phyloP scores from a whole-genome alignment of 139 green algal species.

The Penium margaritaceum region DNA sequence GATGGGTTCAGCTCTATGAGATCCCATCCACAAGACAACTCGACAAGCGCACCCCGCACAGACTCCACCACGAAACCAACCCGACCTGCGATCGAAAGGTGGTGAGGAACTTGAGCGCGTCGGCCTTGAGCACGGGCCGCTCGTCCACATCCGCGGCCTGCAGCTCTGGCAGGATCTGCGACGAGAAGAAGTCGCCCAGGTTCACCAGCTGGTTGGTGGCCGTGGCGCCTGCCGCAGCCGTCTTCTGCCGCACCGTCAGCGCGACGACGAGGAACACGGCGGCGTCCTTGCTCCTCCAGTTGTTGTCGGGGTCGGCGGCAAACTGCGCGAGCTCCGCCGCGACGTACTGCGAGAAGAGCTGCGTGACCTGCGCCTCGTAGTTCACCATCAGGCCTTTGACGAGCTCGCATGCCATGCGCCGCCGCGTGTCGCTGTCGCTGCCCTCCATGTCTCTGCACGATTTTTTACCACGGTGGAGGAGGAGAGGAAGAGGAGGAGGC shows the following conservation, averaged over 20 bases:
- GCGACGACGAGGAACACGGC: constrained; percentile 90
- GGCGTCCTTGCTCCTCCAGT: constrained; percentile 88
- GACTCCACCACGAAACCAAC: too few species aligned
- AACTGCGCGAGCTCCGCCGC: constrained; percentile 65
- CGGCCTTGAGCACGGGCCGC: constrained; percentile 80
- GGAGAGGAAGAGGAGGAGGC: neutral
- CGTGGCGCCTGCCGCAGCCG: constrained; percentile 73
- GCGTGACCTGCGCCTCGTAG: constrained; percentile 55
- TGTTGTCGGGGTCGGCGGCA: constrained; percentile 50
- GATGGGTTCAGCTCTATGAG: too few species aligned
- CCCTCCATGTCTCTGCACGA: constrained; percentile 79
- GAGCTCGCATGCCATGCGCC: constrained; percentile 83
- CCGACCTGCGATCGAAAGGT: constrained; percentile 70
- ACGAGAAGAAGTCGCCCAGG: constrained; percentile 76
- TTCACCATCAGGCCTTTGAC: constrained; percentile 51
- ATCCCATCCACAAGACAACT: too few species aligned
- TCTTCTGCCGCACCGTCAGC: constrained; percentile 76
- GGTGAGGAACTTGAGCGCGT: constrained; percentile 91
- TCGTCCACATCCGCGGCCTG: constrained; percentile 54
- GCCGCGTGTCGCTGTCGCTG: constrained; percentile 83
- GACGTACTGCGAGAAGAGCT: constrained; percentile 78
- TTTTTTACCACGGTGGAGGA: too few species aligned
- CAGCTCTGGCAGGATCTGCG: constrained; percentile 79
- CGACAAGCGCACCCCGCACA: too few species aligned
- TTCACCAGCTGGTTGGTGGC: constrained; percentile 81